Evolutionary conservation across 1,284 basidiomycete species (phyloP).

Genomic region (Trametes versicolor): DNA sequence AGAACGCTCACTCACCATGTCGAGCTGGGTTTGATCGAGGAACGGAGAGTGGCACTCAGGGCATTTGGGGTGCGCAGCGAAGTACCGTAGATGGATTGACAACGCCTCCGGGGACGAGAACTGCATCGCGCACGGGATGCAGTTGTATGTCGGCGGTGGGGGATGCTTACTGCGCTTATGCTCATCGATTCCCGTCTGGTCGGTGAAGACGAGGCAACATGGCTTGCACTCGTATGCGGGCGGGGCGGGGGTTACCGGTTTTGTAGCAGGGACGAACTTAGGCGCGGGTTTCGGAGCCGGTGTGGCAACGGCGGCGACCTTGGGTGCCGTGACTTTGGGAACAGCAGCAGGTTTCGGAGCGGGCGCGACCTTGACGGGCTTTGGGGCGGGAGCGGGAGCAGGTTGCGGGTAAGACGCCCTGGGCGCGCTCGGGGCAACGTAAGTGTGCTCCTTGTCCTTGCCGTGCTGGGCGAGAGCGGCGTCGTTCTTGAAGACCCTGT

Average conservation of each 20-base stretch:
- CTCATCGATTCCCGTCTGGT: conserved; percentile 15
- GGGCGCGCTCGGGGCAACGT: conserved; percentile 4
- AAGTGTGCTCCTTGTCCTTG: conserved; percentile 28
- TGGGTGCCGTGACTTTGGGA: background rate
- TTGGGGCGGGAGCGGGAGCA: background rate
- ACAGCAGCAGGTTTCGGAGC: conserved; percentile 1
- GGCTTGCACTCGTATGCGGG: conserved; percentile 22
- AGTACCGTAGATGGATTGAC: conserved; percentile 23
- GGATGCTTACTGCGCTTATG: conserved; percentile 20
- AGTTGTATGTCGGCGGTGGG: conserved; percentile 24
- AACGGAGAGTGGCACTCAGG: conserved; percentile 26
- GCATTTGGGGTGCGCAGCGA: conserved; percentile 28
- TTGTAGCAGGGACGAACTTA: background rate
- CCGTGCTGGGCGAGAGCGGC: conserved; percentile 27
- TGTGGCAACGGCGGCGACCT: background rate
- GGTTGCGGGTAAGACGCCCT: background rate
- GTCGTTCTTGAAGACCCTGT: conserved; percentile 22
- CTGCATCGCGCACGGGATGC: conserved; percentile 27
- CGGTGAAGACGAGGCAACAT: conserved; percentile 19
- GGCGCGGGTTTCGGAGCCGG: background rate
- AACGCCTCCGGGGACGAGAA: conserved; percentile 31
- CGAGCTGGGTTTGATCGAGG: conserved; percentile 26
- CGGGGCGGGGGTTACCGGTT: background rate
- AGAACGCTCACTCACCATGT: conserved; percentile 21
- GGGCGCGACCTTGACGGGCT: background rate